phyloP scores from a whole-genome alignment of 345 rosid genomes.

The Bretschneidera sinensis region DNA sequence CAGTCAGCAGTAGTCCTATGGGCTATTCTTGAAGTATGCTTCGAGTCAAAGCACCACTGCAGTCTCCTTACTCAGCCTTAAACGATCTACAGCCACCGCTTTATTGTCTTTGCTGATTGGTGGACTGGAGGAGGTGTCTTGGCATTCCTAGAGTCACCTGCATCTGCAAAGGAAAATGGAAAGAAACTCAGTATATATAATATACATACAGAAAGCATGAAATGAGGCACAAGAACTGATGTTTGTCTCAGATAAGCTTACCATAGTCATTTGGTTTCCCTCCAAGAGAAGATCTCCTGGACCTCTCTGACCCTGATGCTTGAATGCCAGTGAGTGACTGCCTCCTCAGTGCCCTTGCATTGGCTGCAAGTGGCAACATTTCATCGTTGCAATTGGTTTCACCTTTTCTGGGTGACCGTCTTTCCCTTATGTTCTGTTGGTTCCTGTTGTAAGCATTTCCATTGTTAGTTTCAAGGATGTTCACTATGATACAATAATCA shows the following conservation, averaged over 20 bases:
- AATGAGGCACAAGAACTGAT: slow-evolving; percentile 2
- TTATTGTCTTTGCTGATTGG: slow-evolving; percentile 29
- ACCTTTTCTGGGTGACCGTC: slow-evolving; percentile 33
- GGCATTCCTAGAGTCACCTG: slow-evolving; percentile 51
- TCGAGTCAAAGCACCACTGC: slow-evolving; percentile 43
- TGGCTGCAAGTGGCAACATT: slow-evolving; percentile 42
- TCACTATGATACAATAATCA: too few species aligned
- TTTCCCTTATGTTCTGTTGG: slow-evolving; percentile 32
- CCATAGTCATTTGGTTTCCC: slow-evolving; percentile 53
- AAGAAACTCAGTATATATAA: slow-evolving; percentile 7
- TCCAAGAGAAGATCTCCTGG: slow-evolving; percentile 78
- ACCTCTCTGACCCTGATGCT: slow-evolving; percentile 36
- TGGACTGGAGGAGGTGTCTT: slow-evolving; percentile 61
- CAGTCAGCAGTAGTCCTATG: too few species aligned
- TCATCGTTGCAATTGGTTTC: slow-evolving; percentile 21
- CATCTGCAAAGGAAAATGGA: slow-evolving; percentile 20
- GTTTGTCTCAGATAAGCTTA: slow-evolving; percentile 24
- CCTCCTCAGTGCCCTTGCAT: slow-evolving; percentile 53
- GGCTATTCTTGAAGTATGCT: too few species aligned
- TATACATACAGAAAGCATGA: neutral
- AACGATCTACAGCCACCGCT: slow-evolving; percentile 37
- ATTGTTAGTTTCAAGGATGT: slow-evolving; percentile 2
- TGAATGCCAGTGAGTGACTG: slow-evolving; percentile 68
- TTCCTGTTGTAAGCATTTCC: slow-evolving; percentile 34
- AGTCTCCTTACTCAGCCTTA: slow-evolving; percentile 6